Evolutionary conservation across 202 grass and related monocot species (phyloP).

Genomic region (Bolboschoenoplectus hybrid): DNA sequence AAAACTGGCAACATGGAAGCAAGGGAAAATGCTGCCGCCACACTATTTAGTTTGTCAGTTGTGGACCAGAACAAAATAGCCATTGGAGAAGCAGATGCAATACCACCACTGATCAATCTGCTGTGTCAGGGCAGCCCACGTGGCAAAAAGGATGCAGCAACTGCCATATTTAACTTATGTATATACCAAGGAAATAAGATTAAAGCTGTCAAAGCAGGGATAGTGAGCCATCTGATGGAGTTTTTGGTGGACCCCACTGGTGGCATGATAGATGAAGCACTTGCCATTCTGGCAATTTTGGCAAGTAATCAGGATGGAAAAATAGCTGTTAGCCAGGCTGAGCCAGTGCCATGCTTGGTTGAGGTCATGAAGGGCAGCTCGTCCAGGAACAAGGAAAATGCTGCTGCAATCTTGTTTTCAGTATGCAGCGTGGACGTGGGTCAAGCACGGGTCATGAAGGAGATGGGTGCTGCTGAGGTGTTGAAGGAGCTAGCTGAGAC

Average conservation of each 20-base stretch:
- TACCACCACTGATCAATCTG: constrained; percentile 86
- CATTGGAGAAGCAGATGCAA: constrained; percentile 75
- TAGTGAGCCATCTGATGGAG: constrained; percentile 74
- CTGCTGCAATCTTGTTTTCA: constrained; percentile 69
- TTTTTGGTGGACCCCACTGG: constrained; percentile 75
- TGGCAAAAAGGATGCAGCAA: constrained; percentile 97
- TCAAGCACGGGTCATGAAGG: constrained; percentile 53
- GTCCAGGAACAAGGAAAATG: constrained; percentile 78
- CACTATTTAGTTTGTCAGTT: constrained; percentile 88
- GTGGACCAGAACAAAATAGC: constrained; percentile 85
- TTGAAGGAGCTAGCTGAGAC: constrained; percentile 79
- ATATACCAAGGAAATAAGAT: constrained; percentile 95
- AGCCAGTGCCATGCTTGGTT: constrained; percentile 56
- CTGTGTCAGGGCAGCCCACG: constrained; percentile 78
- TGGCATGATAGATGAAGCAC: constrained; percentile 92
- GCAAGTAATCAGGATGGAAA: constrained; percentile 71
- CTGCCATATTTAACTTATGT: constrained; percentile 92
- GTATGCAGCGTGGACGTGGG: constrained; percentile 64
- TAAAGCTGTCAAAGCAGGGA: constrained; percentile 74
- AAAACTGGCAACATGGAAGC: constrained; percentile 94
- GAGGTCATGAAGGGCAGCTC: constrained; percentile 75
- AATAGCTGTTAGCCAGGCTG: constrained; percentile 49
- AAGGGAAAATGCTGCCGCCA: constrained; percentile 93
- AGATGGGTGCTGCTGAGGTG: constrained; percentile 60
- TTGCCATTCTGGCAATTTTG: constrained; percentile 81